A percentile compares a stretch with the other conserved stretches of the same genome.
phyloP scores from a whole-genome alignment of 345 rosid species.

The Hibiscus tridactylites region DNA sequence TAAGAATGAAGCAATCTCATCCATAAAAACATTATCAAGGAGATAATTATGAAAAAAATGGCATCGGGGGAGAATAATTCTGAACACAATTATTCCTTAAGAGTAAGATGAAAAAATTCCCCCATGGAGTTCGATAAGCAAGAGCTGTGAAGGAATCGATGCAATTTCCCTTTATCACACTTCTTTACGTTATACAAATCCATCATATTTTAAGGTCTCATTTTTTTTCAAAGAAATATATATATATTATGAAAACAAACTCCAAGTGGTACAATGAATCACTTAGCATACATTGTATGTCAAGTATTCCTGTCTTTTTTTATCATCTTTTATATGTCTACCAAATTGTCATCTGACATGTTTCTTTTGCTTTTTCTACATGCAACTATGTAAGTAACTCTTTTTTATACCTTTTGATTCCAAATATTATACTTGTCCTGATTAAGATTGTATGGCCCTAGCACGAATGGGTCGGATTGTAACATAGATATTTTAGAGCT shows the following conservation, averaged over 20 bases:
- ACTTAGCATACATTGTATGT: neutral
- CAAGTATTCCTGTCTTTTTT: neutral
- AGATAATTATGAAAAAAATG: neutral
- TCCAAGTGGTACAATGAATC: neutral
- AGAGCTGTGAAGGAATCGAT: conserved; percentile 1
- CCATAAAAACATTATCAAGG: neutral
- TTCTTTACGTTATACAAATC: conserved; percentile 4
- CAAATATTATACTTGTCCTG: neutral
- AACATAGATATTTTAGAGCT: too few relatives aligned
- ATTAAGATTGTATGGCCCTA: too few relatives aligned
- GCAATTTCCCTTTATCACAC: conserved; percentile 7
- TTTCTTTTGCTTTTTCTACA: neutral
- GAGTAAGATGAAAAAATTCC: neutral
- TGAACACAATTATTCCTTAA: conserved; percentile 1
- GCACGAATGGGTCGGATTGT: too few relatives aligned
- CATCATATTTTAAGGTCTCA: neutral
- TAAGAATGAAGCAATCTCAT: neutral
- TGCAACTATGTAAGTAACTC: neutral
- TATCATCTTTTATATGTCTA: neutral
- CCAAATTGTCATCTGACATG: neutral
- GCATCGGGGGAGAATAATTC: neutral
- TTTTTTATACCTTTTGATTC: neutral
- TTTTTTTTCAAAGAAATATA: neutral
- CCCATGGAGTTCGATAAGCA: neutral
- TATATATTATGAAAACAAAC: neutral